Base-by-base conservation (phyloP, 2,329 filamentous ascomycete genomes). In the Cucurbitaria berberidis region DNA sequence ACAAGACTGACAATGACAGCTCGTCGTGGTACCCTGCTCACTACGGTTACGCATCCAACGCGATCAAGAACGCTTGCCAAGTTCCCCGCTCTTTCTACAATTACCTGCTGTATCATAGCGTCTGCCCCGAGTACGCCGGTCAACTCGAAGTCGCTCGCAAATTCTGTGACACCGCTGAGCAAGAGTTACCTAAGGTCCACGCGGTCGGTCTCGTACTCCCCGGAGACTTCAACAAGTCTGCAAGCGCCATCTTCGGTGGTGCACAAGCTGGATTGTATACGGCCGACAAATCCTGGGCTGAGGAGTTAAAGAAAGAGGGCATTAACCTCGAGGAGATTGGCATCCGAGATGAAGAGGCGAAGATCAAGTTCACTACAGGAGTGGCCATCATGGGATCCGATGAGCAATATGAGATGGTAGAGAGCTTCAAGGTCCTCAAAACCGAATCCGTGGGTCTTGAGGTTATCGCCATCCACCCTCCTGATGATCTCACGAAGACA, bases 71-170 rank as follows among this genome's bases (percentile, higher is more conserved):
- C 6, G 86, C 86, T 3, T 85, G 87, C 18, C 81, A 83, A 29
- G 84, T 96, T 0, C 81, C 97, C 35, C 84, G 86, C 54, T 96
- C 95, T 69, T 98, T 98, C 69, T 84, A 96, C 59, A 90, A 91
- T 60, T 99, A 97, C 62, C 80, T 98, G 0, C 80, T 93, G 9
- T 84, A 89, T 55, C 93, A 98, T 68, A 84, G 89, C 32, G 93
- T 96, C 15, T 96, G 92, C 66, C 88, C 89, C 0, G 95, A 98
- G 72, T 89, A 93, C 68, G 79, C 75, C 0, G 78, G 82, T 0
- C 84, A 93, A 58, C 80, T 98, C 52, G 76, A 84, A 15, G 78
- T 81, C 0, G 91, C 93, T 0, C 79, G 88, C 7, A 72, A 72
- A 1, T 72, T 93, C 24, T 96, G 91, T 64, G 82, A 86, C 18